phyloP scores from a whole-genome alignment of 2,329 filamentous ascomycete genomes.

The Cladophialophora immunda region DNA sequence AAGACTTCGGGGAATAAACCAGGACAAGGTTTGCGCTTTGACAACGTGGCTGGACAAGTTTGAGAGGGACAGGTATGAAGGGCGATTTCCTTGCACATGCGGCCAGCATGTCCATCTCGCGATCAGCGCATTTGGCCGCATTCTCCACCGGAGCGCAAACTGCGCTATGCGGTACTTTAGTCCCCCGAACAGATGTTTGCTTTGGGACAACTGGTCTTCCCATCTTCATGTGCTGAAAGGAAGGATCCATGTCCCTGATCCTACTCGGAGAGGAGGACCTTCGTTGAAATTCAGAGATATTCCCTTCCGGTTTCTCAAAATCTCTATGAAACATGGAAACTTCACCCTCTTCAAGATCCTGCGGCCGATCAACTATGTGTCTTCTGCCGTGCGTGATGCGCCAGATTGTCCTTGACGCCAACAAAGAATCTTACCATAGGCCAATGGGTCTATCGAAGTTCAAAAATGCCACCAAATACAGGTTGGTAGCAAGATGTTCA shows the following conservation, averaged over 20 bases:
- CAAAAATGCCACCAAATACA: not conserved
- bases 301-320: not conserved
- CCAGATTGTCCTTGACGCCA: not conserved
- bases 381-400: not conserved
- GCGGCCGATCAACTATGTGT: not conserved
- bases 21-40: not conserved
- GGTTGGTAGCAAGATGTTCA: not conserved
- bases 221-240: not conserved
- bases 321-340: not conserved
- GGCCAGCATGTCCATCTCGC: constrained; percentile 25
- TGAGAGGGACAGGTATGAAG: not conserved
- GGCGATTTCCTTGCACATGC: not conserved
- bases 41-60: not conserved
- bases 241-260: not conserved
- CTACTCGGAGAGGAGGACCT: not conserved
- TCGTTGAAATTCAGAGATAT: not conserved
- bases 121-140: constrained; percentile 28
- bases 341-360: not conserved
- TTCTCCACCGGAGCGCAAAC: constrained; percentile 20
- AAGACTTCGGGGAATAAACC: not conserved
- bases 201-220: not conserved
- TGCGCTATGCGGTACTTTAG: not conserved
- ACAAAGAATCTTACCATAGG: not conserved
- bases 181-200: not conserved
- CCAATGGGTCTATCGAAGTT: not conserved